phyloP scores from a whole-genome alignment of 495 filamentous ascomycete genomes.

The Aspergillus heteromorphus region DNA sequence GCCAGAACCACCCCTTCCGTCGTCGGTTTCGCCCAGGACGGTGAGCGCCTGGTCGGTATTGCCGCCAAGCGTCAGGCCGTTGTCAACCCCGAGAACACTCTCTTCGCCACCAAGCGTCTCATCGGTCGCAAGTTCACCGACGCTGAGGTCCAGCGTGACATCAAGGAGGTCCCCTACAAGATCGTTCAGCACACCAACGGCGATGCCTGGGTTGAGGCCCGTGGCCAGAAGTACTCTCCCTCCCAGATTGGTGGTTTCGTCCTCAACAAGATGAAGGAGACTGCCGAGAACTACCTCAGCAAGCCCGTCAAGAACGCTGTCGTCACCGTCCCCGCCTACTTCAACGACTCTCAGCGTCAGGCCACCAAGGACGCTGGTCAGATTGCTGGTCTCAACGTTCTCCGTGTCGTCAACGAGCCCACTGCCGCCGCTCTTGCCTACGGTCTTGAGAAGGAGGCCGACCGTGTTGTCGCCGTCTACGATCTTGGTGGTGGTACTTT shows the following conservation, averaged over 20 bases:
- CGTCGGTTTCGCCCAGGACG: slow-evolving; percentile 94
- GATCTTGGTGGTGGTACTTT: slow-evolving; percentile 98
- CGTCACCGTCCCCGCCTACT: slow-evolving; percentile 94
- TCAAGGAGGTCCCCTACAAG: slow-evolving; percentile 98
- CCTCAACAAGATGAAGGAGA: slow-evolving; percentile 98
- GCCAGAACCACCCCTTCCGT: slow-evolving; percentile 95
- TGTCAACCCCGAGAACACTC: slow-evolving; percentile 98
- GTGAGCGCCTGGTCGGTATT: slow-evolving; percentile 95
- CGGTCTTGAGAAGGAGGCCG: slow-evolving; percentile 87
- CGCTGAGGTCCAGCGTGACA: slow-evolving; percentile 91
- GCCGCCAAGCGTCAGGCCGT: slow-evolving; percentile 98
- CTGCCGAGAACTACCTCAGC: slow-evolving; percentile 83
- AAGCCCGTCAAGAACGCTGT: slow-evolving; percentile 91
- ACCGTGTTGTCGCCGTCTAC: slow-evolving; percentile 90
- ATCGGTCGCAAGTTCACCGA: slow-evolving; percentile 99
- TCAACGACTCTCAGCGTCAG: slow-evolving; percentile 97
- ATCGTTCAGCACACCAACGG: slow-evolving; percentile 98
- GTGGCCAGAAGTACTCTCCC: slow-evolving; percentile 94
- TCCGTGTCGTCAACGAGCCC: slow-evolving; percentile 95
- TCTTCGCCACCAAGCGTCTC: slow-evolving; percentile 99
- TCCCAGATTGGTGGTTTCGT: slow-evolving; percentile 98
- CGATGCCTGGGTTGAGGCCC: slow-evolving; percentile 95
- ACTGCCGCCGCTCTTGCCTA: slow-evolving; percentile 94
- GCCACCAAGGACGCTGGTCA: slow-evolving; percentile 97
- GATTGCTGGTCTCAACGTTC: slow-evolving; percentile 90